A percentile compares a stretch with the other conserved stretches of the same genome.
Conservation (phyloP, 2,329 filamentous ascomycete species). For the Alternaria dauci region DNA sequence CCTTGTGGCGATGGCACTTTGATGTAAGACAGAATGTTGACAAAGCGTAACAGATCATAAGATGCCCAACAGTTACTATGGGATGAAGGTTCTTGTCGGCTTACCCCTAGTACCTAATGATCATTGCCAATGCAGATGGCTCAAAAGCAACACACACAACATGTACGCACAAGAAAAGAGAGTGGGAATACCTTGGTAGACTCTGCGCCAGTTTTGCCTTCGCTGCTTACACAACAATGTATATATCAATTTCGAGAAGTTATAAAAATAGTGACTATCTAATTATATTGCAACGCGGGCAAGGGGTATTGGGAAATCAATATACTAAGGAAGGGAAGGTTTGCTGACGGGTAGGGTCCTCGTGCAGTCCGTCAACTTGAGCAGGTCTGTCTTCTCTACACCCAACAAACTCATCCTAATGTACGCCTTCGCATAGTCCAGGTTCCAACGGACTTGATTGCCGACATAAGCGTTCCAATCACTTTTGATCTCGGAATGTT, state of each 20-base stretch:
- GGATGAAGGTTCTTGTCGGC: no score
- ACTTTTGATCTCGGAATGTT: conserved; percentile 40
- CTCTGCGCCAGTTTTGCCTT: not conserved
- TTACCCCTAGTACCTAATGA: not conserved
- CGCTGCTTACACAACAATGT: not conserved
- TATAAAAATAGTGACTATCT: not conserved
- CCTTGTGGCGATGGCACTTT: not conserved
- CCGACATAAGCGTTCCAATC: conserved; percentile 39
- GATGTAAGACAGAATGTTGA: not conserved
- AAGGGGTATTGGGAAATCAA: not conserved
- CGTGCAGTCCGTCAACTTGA: conserved; percentile 38
- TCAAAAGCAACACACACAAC: not conserved
- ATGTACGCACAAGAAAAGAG: not conserved
- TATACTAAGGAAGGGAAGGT: conserved; percentile 14
- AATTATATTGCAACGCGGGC: not conserved
- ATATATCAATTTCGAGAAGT: not conserved
- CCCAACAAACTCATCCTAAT: conserved; percentile 43
- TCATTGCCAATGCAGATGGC: not conserved
- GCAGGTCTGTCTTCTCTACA: conserved; percentile 33
- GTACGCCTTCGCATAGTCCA: conserved; percentile 45
- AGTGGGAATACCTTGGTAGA: not conserved
- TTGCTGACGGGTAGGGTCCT: conserved; percentile 38
- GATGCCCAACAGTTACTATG: not conserved
- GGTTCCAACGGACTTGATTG: conserved; percentile 41
- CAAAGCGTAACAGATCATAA: not conserved